phyloP scores from a whole-genome alignment of 169 alveolate genomes.

The Cryptosporidium viatorum region DNA sequence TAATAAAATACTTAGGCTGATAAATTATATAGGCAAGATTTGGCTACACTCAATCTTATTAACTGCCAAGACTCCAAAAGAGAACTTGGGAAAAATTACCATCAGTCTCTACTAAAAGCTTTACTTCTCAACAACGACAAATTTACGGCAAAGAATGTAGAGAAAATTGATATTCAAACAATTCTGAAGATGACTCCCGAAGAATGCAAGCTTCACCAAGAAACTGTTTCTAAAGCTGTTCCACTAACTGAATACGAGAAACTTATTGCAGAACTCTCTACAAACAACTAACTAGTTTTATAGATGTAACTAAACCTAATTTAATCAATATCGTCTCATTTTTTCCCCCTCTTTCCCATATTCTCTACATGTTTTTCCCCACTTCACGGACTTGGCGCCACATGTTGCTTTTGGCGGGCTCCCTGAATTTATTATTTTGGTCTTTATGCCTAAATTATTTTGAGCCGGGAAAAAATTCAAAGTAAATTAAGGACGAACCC shows the following conservation, averaged over 20 bases:
- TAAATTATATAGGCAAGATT: conserved; percentile 35
- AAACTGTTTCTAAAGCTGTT: neutral
- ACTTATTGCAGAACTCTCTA: neutral
- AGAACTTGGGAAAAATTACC: conserved; percentile 16
- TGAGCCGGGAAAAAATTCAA: neutral
- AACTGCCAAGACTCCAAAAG: conserved; percentile 44
- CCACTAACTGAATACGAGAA: conserved; percentile 5
- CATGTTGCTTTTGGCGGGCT: conserved; percentile 8
- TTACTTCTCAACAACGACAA: conserved; percentile 7
- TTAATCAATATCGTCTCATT: too few species aligned
- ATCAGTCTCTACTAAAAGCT: conserved; percentile 1
- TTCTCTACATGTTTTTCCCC: neutral
- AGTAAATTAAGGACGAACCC: neutral
- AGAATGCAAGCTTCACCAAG: conserved; percentile 39
- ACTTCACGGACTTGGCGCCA: neutral
- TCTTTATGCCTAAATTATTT: neutral
- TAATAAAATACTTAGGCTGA: conserved; percentile 34
- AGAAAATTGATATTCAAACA: conserved; percentile 43
- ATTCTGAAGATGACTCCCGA: conserved; percentile 34
- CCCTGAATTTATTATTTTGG: neutral
- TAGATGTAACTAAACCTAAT: neutral
- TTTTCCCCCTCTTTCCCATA: neutral
- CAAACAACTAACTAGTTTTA: neutral
- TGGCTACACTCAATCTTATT: conserved; percentile 36
- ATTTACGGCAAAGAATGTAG: conserved; percentile 31